phyloP scores from a whole-genome alignment of 2,329 filamentous ascomycete species.

The Rhinocladiella similis region DNA sequence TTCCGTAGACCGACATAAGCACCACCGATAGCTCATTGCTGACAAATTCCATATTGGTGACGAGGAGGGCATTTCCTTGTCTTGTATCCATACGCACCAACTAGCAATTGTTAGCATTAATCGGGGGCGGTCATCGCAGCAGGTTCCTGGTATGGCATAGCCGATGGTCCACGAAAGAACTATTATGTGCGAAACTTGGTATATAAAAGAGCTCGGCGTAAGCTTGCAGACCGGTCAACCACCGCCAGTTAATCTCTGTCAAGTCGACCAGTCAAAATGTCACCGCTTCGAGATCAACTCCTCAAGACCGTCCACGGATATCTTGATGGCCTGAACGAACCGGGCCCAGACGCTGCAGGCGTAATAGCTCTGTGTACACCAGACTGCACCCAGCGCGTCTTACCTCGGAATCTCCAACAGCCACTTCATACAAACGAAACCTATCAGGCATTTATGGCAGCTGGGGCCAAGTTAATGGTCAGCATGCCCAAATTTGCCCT shows the following conservation, averaged over 20 bases:
- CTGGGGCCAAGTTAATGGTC: background rate
- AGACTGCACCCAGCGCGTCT: background rate
- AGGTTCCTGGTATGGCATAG: no score
- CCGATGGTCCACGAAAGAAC: no score
- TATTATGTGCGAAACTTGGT: no score
- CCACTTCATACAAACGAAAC: background rate
- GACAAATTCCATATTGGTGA: no score
- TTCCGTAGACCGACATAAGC: no score
- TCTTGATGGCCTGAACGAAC: background rate
- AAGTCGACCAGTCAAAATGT: background rate
- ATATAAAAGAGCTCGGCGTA: no score
- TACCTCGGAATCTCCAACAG: background rate
- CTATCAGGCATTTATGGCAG: background rate
- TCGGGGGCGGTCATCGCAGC: no score
- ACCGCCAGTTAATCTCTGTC: background rate
- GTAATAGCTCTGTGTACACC: background rate
- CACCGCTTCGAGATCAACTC: background rate
- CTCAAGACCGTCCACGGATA: background rate
- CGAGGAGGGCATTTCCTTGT: no score
- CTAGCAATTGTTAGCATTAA: no score
- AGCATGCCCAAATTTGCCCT: background rate
- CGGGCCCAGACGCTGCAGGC: background rate
- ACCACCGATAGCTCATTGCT: no score
- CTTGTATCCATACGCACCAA: no score
- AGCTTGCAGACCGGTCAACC: background rate